Evolutionary conservation across 768 basidiomycete genomes (phyloP), one percentile per base, ranked within the genome.

Genomic region (Tulasnella sp.): DNA sequence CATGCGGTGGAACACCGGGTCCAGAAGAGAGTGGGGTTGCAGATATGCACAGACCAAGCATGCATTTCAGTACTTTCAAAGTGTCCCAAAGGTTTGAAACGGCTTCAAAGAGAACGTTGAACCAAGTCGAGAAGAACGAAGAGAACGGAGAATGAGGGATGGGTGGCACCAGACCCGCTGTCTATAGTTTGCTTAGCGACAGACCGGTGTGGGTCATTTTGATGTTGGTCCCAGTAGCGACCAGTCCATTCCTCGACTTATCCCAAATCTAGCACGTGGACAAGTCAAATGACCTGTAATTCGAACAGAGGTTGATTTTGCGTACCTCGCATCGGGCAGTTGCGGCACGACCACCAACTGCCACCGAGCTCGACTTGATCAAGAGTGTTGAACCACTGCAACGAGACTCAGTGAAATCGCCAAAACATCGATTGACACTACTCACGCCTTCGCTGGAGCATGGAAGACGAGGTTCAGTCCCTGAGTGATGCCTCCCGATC

Each of bases 241-340:
- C 36, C 11, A 51, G 49, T 29, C 23, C n/a, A n/a, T 51, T 27
- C 36, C 49, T 27, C 11, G 31, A 32, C 31, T 51, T 51, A 39
- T 51, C 49, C 49, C 49, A 51, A 7, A 51, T 51, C 49, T 51
- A 35, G 11, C 12, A 46, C 6, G 21, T 0, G 7, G 7, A 6
- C 12, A 51, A 34, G 36, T 12, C 32, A 19, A 36, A 11, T 7
- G 23, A 19, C 50, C 34, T 39, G 37, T 19, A 12, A 39, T 39
- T 19, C 12, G 19, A 39, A 39, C 19, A 12, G 12, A 12, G n/a
- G n/a, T 12, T 39, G 37, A 39, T 39, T 39, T n/a, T 37, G 29
- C 23, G 31, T 46, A 57, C 55, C 42, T 57, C 55, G 32, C 55
- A 57, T 32, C 55, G 40, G 31, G 55, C 40, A 23, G 55, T 57